These are phyloP conservation scores for Adiantum capillusveneris DNA, from an alignment of 75 land plant species.

Conservation along the genomic window DNA sequence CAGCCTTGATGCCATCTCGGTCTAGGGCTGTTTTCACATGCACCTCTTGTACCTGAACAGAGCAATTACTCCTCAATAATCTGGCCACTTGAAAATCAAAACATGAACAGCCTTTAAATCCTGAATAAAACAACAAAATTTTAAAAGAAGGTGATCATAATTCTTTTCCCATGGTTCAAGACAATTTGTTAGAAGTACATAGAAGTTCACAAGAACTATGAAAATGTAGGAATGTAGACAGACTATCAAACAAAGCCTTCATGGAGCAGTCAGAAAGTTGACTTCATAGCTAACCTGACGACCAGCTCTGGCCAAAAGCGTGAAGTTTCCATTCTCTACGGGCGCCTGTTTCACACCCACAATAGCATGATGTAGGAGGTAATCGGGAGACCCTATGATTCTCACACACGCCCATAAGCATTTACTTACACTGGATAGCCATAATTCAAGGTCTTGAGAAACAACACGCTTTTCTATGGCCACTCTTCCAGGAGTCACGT, in stretches of 20 bases:
- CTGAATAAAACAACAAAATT: no score
- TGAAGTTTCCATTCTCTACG: slow-evolving; percentile 47
- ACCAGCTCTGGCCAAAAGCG: slow-evolving; percentile 95
- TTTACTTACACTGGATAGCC: slow-evolving; percentile 85
- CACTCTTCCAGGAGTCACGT: slow-evolving; percentile 60
- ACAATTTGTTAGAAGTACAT: no score
- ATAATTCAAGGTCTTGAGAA: slow-evolving; percentile 91
- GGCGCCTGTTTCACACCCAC: slow-evolving; percentile 47
- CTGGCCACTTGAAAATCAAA: no score
- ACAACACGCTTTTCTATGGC: slow-evolving; percentile 90
- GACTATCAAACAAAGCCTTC: no score
- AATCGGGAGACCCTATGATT: background rate
- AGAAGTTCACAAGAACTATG: no score
- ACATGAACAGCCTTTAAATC: no score
- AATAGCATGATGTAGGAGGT: background rate
- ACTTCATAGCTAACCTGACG: slow-evolving; percentile 49
- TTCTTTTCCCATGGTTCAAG: no score
- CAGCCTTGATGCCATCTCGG: slow-evolving; percentile 73
- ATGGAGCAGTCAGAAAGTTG: no score
- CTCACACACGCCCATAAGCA: background rate
- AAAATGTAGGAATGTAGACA: no score
- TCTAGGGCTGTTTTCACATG: slow-evolving; percentile 73
- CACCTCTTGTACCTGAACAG: slow-evolving; percentile 90
- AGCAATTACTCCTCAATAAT: no score
- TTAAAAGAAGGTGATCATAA: no score